phyloP scores from a whole-genome alignment of 306 rosid genomes.

The Cucumis melo region DNA sequence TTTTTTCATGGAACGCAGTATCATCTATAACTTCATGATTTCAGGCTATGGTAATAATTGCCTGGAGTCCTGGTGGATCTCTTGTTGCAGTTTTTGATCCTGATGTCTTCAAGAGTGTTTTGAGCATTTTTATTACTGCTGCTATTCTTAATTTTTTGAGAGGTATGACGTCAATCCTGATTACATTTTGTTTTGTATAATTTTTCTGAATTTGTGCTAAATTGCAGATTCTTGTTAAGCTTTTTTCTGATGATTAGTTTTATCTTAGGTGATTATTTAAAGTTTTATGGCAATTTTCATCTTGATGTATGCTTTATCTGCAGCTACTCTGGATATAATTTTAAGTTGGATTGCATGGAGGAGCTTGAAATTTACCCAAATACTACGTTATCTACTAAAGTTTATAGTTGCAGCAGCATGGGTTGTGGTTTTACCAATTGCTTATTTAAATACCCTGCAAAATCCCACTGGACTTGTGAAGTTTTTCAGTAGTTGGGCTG shows the following conservation, averaged over 20 bases:
- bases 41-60: slow-evolving; percentile 89
- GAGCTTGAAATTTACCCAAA: slow-evolving; percentile 77
- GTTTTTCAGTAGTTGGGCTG: slow-evolving; percentile 75
- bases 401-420: slow-evolving; percentile 72
- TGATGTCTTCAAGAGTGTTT: slow-evolving; percentile 66
- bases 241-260: not conserved
- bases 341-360: slow-evolving; percentile 72
- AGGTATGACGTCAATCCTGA: slow-evolving; percentile 32
- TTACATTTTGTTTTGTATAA: not conserved
- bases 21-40: slow-evolving; percentile 12
- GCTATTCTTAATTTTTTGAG: slow-evolving; percentile 83
- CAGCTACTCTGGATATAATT: slow-evolving; percentile 75
- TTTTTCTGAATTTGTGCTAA: not conserved
- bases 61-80: slow-evolving; percentile 83
- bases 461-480: slow-evolving; percentile 63
- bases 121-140: slow-evolving; percentile 72
- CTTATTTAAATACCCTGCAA: slow-evolving; percentile 62
- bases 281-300: not conserved
- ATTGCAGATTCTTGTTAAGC: not conserved
- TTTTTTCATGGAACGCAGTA: not conserved
- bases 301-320: slow-evolving; percentile 18
- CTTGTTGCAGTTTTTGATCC: slow-evolving; percentile 45
- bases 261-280: not conserved
- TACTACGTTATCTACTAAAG: slow-evolving; percentile 75
- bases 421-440: slow-evolving; percentile 75